Base-by-base conservation (phyloP, 2,329 filamentous ascomycete species). In the Lasiodiplodia sp. region DNA sequence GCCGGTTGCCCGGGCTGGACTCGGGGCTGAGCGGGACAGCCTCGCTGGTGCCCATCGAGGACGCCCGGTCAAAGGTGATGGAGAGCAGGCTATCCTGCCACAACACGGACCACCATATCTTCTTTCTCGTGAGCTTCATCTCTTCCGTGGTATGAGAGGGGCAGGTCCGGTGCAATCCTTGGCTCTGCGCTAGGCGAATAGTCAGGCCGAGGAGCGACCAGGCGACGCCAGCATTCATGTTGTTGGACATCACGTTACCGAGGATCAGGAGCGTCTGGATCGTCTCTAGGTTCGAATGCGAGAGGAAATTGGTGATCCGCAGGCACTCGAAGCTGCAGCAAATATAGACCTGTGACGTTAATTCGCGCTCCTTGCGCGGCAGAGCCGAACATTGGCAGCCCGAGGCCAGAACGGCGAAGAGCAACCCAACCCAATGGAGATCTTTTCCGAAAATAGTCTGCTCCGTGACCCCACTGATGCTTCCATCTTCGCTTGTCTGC, bases 251-350 rank as follows among this genome's bases (percentile, higher is more conserved):
- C 28, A 88, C 87, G 72, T 89, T 89, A 60, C 87, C 86, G 37
- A 90, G 87, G 14, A 89, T 86, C 3, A 89, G 77, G 25, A 89
- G 80, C 0, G 87, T 87, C 73, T 90, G 87, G 47, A 90, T 88
- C 52, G 85, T 87, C 70, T 89, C 86, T 44, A 89, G 78, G 4
- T 85, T 87, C 34, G 87, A 86, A 69, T 88, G 86, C 0, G 88
- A 89, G 8, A 90, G 75, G 74, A 89, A 90, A 71, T 90, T 90
- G 28, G 86, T 88, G 77, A 89, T 87, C 21, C 88, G 85, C 31
- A 89, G 80, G 72, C 87, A 89, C 75, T 90, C 88, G 70, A 89
- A 89, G 60, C 86, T 87, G 76, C 88, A 90, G 77, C 88, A 90
- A 4, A 89, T 83, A 75, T 89, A 89, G 37, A 90, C 88, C 73